Conservation (phyloP, 139 green algal genomes). For the Chlorella sp. region DNA sequence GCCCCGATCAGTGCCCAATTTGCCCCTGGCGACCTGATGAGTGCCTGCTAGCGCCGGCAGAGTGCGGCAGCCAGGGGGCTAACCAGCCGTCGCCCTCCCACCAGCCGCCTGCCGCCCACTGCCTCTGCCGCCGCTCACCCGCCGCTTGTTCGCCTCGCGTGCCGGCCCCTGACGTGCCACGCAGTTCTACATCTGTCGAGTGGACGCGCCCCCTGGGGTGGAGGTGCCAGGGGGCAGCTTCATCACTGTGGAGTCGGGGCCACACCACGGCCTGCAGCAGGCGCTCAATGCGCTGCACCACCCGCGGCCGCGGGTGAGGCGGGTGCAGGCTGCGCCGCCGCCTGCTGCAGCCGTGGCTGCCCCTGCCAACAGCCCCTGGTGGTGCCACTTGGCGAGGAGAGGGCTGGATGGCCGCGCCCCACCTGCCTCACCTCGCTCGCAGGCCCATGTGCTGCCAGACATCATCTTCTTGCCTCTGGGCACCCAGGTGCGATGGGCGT, state of each 20-base stretch:
- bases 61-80: too few relatives aligned
- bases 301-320: not conserved
- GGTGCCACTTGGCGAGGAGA: not conserved
- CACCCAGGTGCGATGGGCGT: too few relatives aligned
- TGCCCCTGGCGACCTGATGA: too few relatives aligned
- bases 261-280: constrained; percentile 1
- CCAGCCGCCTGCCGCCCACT: too few relatives aligned
- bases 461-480: constrained; percentile 44
- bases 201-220: constrained; percentile 31
- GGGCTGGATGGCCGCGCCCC: not conserved
- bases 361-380: not conserved
- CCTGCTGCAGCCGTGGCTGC: not conserved
- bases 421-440: not conserved
- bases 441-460: constrained; percentile 35
- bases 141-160: too few relatives aligned
- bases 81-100: too few relatives aligned
- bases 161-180: too few relatives aligned
- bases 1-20: too few relatives aligned
- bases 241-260: constrained; percentile 42
- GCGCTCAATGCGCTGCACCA: constrained; percentile 17
- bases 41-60: too few relatives aligned
- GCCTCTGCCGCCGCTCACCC: too few relatives aligned
- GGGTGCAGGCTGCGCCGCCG: too few relatives aligned
- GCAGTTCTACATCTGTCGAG: constrained; percentile 35
- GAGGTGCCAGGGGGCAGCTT: constrained; percentile 23